phyloP scores from a whole-genome alignment of 1,284 basidiomycete genomes.

The Coriolopsis trogii region DNA sequence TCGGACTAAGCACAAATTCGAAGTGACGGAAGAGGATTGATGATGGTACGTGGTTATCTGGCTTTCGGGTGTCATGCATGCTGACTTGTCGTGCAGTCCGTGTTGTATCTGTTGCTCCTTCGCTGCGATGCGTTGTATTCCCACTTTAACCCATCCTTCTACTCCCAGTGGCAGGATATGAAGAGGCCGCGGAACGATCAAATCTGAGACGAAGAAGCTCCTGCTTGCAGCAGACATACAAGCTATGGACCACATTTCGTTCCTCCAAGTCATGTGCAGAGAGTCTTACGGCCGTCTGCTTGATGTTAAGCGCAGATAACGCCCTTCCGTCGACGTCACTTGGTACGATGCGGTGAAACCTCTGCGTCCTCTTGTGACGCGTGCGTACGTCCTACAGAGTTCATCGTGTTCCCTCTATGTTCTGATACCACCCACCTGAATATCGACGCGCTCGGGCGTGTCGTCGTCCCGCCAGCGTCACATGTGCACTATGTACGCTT shows the following conservation, averaged over 20 bases:
- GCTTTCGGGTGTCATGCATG: too few species aligned
- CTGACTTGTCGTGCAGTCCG: conserved; percentile 9
- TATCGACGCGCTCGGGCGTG: background rate
- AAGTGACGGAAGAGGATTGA: conserved; percentile 43
- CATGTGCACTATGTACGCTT: background rate
- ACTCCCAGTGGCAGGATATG: conserved; percentile 1
- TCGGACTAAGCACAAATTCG: conserved; percentile 84
- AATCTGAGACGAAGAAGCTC: background rate
- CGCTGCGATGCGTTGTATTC: conserved; percentile 6
- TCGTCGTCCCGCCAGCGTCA: too few species aligned
- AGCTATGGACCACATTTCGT: conserved; percentile 15
- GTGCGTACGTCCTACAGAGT: conserved; percentile 1
- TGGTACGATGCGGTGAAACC: background rate
- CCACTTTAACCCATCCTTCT: conserved; percentile 9
- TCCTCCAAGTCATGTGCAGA: background rate
- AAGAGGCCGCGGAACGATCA: background rate
- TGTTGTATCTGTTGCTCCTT: conserved; percentile 14
- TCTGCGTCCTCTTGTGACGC: background rate
- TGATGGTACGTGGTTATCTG: conserved; percentile 3
- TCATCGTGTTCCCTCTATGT: too few species aligned
- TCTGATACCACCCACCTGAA: too few species aligned
- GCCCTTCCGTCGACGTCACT: background rate
- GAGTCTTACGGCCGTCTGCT: conserved; percentile 12
- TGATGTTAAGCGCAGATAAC: conserved; percentile 11
- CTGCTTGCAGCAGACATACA: conserved; percentile 1